A percentile compares a stretch with the other conserved stretches of the same genome.
Conservation (phyloP, 129 eudicot species). For the Saposhnikovia divaricata region DNA sequence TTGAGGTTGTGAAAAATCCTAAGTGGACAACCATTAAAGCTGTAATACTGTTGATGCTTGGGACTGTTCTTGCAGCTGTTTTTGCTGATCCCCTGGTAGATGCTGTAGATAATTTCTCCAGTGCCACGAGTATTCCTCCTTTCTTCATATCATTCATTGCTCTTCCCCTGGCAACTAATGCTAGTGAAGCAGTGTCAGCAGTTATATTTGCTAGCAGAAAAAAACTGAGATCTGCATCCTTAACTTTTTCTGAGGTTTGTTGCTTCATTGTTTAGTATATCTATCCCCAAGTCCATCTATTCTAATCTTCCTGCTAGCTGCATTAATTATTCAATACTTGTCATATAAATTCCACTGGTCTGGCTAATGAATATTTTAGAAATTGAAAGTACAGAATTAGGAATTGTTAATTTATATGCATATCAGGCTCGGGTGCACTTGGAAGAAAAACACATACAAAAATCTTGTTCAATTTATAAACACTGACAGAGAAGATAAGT, state of each 20-base stretch:
- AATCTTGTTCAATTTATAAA: background rate
- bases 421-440: background rate
- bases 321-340: background rate
- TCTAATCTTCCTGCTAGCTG: background rate
- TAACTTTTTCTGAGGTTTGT: conserved; percentile 90
- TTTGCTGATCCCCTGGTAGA: conserved; percentile 95
- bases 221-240: conserved; percentile 77
- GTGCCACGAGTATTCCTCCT: conserved; percentile 78
- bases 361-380: background rate
- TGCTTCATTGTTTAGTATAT: background rate
- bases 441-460: background rate
- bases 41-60: conserved; percentile 39
- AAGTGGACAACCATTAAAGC: conserved; percentile 59
- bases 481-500: background rate
- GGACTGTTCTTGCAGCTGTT: conserved; percentile 73
- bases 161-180: conserved; percentile 85
- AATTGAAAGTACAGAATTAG: background rate
- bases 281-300: background rate
- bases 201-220: conserved; percentile 78
- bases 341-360: background rate
- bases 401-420: background rate
- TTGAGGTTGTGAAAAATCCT: conserved; percentile 54
- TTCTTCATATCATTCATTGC: conserved; percentile 92
- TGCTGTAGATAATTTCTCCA: conserved; percentile 70
- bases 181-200: conserved; percentile 96